These are phyloP conservation scores for Metschnikowia orientalis DNA, from an alignment of 805 yeast genomes.

Conservation along the genomic window DNA sequence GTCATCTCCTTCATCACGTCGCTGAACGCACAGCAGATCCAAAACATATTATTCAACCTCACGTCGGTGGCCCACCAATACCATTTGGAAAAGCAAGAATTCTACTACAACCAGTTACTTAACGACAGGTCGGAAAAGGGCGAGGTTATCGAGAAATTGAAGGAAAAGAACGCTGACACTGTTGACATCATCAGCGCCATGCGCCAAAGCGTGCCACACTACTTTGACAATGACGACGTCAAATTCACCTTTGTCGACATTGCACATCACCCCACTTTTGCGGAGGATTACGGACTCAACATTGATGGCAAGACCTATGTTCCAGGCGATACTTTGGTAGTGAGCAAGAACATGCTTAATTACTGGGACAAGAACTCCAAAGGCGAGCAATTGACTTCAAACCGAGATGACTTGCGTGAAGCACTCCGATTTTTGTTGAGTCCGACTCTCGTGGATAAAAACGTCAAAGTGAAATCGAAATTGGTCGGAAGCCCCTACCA, in stretches of 20 bases:
- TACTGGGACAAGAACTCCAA: constrained; percentile 30
- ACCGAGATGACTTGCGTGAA: constrained; percentile 29
- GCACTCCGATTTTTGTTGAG: constrained; percentile 38
- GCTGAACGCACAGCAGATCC: constrained; percentile 27
- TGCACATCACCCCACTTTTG: constrained; percentile 28
- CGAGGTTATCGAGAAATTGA: constrained; percentile 40
- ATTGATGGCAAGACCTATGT: constrained; percentile 28
- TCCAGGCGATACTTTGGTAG: constrained; percentile 55
- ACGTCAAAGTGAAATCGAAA: constrained; percentile 19
- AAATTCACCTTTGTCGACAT: constrained; percentile 51
- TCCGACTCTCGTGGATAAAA: constrained; percentile 21
- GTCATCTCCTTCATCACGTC: constrained; percentile 48
- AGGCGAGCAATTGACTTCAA: constrained; percentile 36
- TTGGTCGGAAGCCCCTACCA: constrained; percentile 45
- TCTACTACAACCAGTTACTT: constrained; percentile 32
- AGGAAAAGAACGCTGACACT: constrained; percentile 39
- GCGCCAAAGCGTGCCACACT: constrained; percentile 47
- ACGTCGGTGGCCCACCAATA: constrained; percentile 48
- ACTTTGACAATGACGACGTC: constrained; percentile 40
- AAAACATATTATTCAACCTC: constrained; percentile 33
- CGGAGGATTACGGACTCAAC: constrained; percentile 35
- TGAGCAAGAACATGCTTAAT: constrained; percentile 40
- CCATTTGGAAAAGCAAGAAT: constrained; percentile 39
- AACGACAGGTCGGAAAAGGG: constrained; percentile 34
- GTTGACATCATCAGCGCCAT: constrained; percentile 43